These are phyloP conservation scores for Salix brachista DNA, from an alignment of 345 rosid species.

Conservation along the genomic window DNA sequence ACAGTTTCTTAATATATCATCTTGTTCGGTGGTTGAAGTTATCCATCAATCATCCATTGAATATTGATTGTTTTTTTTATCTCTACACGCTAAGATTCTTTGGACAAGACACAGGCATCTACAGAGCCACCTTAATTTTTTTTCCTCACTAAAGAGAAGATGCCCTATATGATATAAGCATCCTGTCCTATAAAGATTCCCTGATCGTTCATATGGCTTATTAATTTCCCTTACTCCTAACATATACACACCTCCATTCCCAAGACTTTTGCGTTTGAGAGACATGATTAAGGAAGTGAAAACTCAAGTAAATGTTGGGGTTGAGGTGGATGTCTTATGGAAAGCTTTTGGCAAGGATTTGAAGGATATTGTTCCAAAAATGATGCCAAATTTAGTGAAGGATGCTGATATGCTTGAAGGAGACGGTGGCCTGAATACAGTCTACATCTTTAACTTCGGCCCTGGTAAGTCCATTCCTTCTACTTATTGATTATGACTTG, in stretches of 20 bases:
- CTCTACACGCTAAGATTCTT: background rate
- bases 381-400: slow-evolving; percentile 26
- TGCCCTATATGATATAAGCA: background rate
- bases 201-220: background rate
- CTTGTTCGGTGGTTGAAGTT: background rate
- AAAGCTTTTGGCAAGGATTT: slow-evolving; percentile 32
- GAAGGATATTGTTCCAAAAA: slow-evolving; percentile 16
- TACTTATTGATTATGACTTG: background rate
- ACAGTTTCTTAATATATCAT: background rate
- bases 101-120: background rate
- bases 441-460: slow-evolving; percentile 33
- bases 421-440: slow-evolving; percentile 35
- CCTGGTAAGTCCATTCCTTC: slow-evolving; percentile 21
- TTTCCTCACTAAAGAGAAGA: background rate
- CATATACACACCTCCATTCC: background rate
- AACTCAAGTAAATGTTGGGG: slow-evolving; percentile 19
- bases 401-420: slow-evolving; percentile 34
- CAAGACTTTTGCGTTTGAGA: background rate
- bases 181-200: background rate
- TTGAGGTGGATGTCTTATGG: slow-evolving; percentile 29
- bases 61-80: background rate
- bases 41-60: background rate
- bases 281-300: slow-evolving; percentile 30
- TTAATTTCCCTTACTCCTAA: background rate
- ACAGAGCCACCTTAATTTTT: background rate